Base-by-base conservation (phyloP, 495 filamentous ascomycete species). In the Clohesyomyces aquaticus region DNA sequence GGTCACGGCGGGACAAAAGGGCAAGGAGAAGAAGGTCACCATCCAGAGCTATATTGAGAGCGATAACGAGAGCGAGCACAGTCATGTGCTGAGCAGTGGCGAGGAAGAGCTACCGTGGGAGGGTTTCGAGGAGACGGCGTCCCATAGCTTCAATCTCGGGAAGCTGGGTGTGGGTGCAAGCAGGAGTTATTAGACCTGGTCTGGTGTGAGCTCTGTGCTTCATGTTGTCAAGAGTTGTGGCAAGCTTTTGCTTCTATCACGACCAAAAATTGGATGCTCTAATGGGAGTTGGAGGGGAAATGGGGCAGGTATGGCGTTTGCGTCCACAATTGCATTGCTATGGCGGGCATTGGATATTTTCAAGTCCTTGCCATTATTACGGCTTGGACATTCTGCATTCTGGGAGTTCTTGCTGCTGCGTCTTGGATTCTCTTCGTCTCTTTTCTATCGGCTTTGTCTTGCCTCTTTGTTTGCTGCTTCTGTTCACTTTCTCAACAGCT, bases 91-190 rank as follows among this genome's bases (percentile, higher is more conserved):
- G 29, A 55, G 51, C 28, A 29, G 29, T 19, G 59, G 47, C 16
- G 55, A 59, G 9, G 63, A 65, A 21, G 69, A 71, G 29, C 53
- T 73, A 60, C 65, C 66, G 1, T 69, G 69, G 68, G 71, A 71
- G 54, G 70, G 68, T 3, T 58, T 68, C 43, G 54, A 59, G 21
- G 62, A 65, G 2, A 56, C 53, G 11, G 61, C 28, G 3, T 32
- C 22, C 16, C 59, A 53, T 12, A 53, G 27, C 29, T 12, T 60
- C 12, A 41, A 26, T 19, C 9, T 50, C 1, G 27, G 12, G 10
- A 48, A 29, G 12, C 11, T 51, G 46, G 14, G 25, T 14, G 22
- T 29, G 47, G 43, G 55, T 47, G 43, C 19, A 42, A 18, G 8
- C 16, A 22, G 51, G 8, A 28, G 11, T 16, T 62, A 47, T 26